phyloP scores from a whole-genome alignment of 1,139 yeast species.

The Taiozyma sp. region DNA sequence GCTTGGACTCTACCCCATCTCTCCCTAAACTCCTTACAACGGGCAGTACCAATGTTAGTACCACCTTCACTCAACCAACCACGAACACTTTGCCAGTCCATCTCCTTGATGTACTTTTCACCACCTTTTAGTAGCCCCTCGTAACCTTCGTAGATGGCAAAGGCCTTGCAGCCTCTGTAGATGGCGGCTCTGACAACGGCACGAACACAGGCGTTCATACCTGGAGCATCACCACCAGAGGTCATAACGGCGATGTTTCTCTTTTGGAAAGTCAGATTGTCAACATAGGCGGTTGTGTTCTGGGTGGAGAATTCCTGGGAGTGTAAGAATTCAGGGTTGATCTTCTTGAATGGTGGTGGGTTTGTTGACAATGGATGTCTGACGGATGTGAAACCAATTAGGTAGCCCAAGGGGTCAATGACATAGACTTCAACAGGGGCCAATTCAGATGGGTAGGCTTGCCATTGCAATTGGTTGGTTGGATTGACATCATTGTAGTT shows the following conservation, averaged over 20 bases:
- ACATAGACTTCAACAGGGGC: constrained; percentile 66
- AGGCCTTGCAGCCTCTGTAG: constrained; percentile 88
- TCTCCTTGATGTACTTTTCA: constrained; percentile 57
- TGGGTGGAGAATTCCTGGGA: constrained; percentile 3
- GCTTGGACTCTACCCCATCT: constrained; percentile 79
- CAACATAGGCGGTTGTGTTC: constrained; percentile 8
- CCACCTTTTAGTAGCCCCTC: constrained; percentile 91
- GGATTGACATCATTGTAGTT: constrained; percentile 8
- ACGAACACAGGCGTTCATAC: constrained; percentile 95
- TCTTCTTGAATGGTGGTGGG: constrained; percentile 34
- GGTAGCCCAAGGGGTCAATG: constrained; percentile 62
- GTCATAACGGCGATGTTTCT: constrained; percentile 92
- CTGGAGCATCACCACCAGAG: constrained; percentile 98
- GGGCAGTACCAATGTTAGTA: constrained; percentile 93
- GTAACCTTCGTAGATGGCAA: constrained; percentile 91
- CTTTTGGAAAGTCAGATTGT: constrained; percentile 13
- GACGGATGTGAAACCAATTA: constrained; percentile 62
- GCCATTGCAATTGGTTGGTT: constrained; percentile 20
- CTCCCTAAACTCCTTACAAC: constrained; percentile 82
- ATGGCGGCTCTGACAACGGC: constrained; percentile 93
- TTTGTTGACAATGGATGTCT: constrained; percentile 52
- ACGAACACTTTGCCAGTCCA: constrained; percentile 91
- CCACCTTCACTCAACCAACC: constrained; percentile 93
- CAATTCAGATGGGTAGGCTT: constrained; percentile 54
- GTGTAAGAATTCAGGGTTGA: constrained; percentile 18